Evolutionary conservation across 2,329 filamentous ascomycete genomes (phyloP).

Genomic region (Albophoma yamanashiensis): DNA sequence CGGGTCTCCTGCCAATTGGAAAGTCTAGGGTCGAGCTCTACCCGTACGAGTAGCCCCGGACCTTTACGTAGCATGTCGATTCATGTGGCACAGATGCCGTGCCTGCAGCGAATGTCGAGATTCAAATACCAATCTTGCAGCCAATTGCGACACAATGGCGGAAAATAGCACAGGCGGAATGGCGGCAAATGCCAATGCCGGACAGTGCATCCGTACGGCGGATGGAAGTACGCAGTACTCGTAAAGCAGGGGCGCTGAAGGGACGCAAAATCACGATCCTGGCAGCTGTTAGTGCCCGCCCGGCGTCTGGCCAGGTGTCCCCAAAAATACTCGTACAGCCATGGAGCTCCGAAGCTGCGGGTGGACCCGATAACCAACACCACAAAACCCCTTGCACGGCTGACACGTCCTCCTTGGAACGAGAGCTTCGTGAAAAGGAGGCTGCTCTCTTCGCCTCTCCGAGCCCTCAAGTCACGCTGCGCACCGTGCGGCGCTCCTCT

Average conservation of each 20-base stretch:
- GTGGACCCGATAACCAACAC: neutral
- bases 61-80: neutral
- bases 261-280: neutral
- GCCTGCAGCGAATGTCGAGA: neutral
- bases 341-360: neutral
- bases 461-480: neutral
- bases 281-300: neutral
- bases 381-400: neutral
- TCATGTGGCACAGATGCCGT: neutral
- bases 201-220: too few relatives aligned
- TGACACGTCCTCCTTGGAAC: neutral
- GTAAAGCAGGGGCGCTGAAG: neutral
- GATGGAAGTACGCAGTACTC: too few relatives aligned
- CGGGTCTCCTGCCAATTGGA: neutral
- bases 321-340: neutral
- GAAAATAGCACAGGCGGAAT: neutral
- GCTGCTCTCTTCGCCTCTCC: neutral
- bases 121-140: neutral
- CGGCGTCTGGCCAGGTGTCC: neutral
- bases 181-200: neutral
- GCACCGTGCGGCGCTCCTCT: neutral
- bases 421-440: constrained; percentile 5
- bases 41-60: neutral
- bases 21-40: neutral
- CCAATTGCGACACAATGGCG: neutral